These are phyloP conservation scores for Aspergillus funiculosus DNA, from an alignment of 495 filamentous ascomycete species.

Conservation along the genomic window DNA sequence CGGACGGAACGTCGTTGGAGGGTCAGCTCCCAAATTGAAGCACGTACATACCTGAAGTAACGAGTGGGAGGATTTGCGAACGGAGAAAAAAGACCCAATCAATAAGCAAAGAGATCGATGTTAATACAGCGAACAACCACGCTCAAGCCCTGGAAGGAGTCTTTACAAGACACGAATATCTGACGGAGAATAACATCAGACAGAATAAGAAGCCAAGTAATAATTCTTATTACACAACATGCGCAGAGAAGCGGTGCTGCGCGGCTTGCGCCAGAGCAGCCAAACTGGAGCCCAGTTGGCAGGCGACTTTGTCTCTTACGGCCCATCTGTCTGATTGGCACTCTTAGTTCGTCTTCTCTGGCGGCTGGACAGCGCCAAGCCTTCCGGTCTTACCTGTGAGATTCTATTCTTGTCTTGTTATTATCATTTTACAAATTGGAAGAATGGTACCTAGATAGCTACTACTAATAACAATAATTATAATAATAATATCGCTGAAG, in stretches of 20 bases:
- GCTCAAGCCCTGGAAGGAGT: conserved; percentile 3
- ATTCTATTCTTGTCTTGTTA: neutral
- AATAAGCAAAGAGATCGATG: neutral
- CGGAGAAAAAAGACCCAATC: conserved; percentile 6
- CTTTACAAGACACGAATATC: conserved; percentile 8
- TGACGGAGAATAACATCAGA: neutral
- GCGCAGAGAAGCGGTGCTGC: conserved; percentile 10
- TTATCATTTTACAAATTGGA: no score
- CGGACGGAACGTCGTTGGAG: neutral
- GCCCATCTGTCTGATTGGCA: conserved; percentile 8
- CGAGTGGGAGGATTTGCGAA: conserved; percentile 1
- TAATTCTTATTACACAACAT: neutral
- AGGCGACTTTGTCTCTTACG: conserved; percentile 11
- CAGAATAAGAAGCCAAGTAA: neutral
- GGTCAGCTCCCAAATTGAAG: neutral
- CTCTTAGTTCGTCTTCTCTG: neutral
- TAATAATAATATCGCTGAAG: no score
- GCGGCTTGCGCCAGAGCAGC: conserved; percentile 5
- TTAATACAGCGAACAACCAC: neutral
- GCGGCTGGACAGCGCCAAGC: neutral
- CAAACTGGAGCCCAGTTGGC: conserved; percentile 13
- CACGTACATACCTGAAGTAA: no score
- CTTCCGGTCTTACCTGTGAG: neutral
- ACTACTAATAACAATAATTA: no score
- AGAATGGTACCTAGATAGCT: no score